A percentile compares a stretch with the other conserved stretches of the same genome.
phyloP scores from a whole-genome alignment of 2,329 filamentous ascomycete species.

The Tolypocladium sp. region DNA sequence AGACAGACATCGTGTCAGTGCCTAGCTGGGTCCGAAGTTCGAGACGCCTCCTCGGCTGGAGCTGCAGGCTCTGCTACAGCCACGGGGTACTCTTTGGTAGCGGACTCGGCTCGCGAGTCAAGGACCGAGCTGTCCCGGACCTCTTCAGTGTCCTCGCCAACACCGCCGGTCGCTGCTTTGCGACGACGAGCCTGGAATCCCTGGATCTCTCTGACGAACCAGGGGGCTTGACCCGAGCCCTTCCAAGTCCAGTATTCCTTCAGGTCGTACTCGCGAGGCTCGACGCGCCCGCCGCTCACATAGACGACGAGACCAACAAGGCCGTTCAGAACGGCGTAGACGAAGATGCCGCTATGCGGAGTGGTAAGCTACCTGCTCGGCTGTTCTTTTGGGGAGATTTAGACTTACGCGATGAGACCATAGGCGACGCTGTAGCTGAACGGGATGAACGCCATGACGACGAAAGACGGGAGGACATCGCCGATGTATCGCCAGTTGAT shows the following conservation, averaged over 20 bases:
- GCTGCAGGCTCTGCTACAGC: not conserved
- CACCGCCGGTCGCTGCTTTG: not conserved
- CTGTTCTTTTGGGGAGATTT: not conserved
- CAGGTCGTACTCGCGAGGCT: constrained; percentile 42
- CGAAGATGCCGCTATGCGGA: constrained; percentile 38
- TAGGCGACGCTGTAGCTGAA: constrained; percentile 75
- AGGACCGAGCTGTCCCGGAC: constrained; percentile 3
- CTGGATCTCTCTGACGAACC: constrained; percentile 32
- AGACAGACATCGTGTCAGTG: not conserved
- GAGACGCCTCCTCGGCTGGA: not conserved
- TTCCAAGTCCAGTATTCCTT: constrained; percentile 50
- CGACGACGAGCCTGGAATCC: constrained; percentile 2
- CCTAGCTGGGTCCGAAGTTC: not conserved
- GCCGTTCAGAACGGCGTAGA: constrained; percentile 40
- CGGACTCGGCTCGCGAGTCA: constrained; percentile 10
- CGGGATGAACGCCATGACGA: constrained; percentile 67
- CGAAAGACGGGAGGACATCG: constrained; percentile 66
- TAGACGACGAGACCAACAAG: constrained; percentile 36
- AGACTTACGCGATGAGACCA: constrained; percentile 58
- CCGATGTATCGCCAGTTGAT: constrained; percentile 73
- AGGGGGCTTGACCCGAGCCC: constrained; percentile 35
- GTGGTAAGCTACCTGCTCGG: not conserved
- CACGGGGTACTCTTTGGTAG: constrained; percentile 11
- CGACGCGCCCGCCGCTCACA: constrained; percentile 30
- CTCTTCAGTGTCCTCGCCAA: constrained; percentile 1